phyloP scores from a whole-genome alignment of 441 rosid species.

The Euphorbia celastroides region DNA sequence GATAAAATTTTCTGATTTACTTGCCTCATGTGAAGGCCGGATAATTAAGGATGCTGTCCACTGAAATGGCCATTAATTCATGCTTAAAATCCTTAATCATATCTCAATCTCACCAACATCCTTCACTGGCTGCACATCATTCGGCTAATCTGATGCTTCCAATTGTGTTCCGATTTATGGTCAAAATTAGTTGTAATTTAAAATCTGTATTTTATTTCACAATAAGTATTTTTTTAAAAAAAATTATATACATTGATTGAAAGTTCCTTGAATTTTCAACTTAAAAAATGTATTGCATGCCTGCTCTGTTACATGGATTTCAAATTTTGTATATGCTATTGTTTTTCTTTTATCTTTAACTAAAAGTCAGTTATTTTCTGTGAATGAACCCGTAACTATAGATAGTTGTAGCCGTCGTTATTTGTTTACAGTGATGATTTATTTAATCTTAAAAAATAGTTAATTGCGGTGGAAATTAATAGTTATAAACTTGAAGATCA shows the following conservation, averaged over 20 bases:
- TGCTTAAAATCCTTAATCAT: not conserved
- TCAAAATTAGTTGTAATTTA: too few species aligned
- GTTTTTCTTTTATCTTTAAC: not conserved
- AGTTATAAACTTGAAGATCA: too few species aligned
- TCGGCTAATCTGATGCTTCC: not conserved
- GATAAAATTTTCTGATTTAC: not conserved
- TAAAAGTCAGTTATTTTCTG: too few species aligned
- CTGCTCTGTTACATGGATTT: not conserved
- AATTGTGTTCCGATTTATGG: too few species aligned
- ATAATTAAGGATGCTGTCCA: constrained; percentile 8
- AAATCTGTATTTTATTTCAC: too few species aligned
- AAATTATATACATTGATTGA: not conserved
- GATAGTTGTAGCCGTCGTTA: too few species aligned
- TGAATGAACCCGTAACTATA: too few species aligned
- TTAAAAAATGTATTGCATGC: not conserved
- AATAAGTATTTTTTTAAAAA: not conserved
- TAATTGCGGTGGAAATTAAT: too few species aligned
- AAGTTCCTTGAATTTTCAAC: not conserved
- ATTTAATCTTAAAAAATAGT: too few species aligned
- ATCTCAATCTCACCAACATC: not conserved
- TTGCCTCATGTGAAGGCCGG: constrained; percentile 1
- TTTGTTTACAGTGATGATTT: too few species aligned
- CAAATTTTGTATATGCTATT: not conserved
- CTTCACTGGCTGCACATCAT: not conserved
- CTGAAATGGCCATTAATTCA: not conserved